A percentile compares a stretch with the other conserved stretches of the same genome.
These are phyloP conservation scores for Odonthalia washingtoniensis DNA, from an alignment of 31 red algal genomes.

Conservation along the genomic window DNA sequence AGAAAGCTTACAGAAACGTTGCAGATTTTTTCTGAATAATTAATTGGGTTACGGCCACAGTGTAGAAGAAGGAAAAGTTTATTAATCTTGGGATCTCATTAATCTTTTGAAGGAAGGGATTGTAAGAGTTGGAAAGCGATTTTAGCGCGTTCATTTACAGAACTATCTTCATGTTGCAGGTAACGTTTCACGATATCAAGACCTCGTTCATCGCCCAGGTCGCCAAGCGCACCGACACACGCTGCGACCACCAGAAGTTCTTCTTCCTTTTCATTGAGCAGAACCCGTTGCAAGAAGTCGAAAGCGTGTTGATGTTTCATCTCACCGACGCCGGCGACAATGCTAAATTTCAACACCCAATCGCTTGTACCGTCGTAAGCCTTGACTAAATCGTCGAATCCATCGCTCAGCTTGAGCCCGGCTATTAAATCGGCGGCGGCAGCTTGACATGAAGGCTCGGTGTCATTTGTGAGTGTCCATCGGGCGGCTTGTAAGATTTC, in stretches of 20 bases:
- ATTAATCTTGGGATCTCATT: too few species aligned
- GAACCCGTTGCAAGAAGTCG: slow-evolving; percentile 70
- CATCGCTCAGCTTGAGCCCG: slow-evolving; percentile 56
- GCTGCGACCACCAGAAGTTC: slow-evolving; percentile 68
- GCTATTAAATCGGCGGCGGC: slow-evolving; percentile 85
- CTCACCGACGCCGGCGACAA: slow-evolving; percentile 87
- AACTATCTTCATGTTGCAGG: slow-evolving; percentile 60
- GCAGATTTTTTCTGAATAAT: too few species aligned
- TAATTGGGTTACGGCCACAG: too few species aligned
- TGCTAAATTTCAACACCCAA: slow-evolving; percentile 93
- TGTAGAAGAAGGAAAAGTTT: too few species aligned
- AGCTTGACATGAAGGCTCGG: slow-evolving; percentile 66
- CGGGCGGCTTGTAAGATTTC: slow-evolving; percentile 49
- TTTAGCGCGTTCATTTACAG: slow-evolving; percentile 72
- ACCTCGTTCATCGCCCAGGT: slow-evolving; percentile 76
- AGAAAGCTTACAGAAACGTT: too few species aligned
- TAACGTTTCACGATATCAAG: slow-evolving; percentile 65
- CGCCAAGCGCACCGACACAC: slow-evolving; percentile 81
- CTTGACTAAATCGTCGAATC: slow-evolving; percentile 77
- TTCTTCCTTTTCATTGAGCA: slow-evolving; percentile 42
- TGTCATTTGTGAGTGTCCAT: slow-evolving; percentile 70
- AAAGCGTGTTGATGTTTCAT: slow-evolving; percentile 78
- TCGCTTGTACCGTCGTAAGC: slow-evolving; percentile 72
- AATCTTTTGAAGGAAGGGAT: too few species aligned
- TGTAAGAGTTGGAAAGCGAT: slow-evolving; percentile 53